phyloP scores from a whole-genome alignment of 2,329 filamentous ascomycete genomes.

The Fusarium oligoseptatum region DNA sequence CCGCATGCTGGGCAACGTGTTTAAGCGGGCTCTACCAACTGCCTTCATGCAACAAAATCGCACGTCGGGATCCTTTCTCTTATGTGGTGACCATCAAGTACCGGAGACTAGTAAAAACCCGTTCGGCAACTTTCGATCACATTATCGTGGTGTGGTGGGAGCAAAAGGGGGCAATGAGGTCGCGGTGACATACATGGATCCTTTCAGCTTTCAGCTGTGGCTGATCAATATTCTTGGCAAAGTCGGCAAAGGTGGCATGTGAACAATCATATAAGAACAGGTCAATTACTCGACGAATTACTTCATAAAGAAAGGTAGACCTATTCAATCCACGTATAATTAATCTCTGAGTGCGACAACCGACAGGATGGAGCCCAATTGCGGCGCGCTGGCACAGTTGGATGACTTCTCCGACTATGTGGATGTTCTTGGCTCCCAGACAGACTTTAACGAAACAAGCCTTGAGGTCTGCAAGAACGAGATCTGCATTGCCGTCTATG shows the following conservation, averaged over 20 bases:
- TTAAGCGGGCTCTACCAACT: not conserved
- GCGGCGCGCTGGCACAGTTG: constrained; percentile 7
- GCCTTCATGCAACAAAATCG: not conserved
- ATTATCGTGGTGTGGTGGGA: not conserved
- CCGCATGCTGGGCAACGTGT: not conserved
- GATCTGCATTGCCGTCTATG: constrained; percentile 37
- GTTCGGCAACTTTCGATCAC: not conserved
- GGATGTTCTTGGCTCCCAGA: constrained; percentile 5
- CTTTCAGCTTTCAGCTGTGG: constrained; percentile 1
- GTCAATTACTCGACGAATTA: not conserved
- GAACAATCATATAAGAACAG: not conserved
- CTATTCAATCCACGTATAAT: not conserved
- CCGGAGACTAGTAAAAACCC: not conserved
- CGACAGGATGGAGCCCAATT: constrained; percentile 5
- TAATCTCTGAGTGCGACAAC: not conserved
- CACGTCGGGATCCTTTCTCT: not conserved
- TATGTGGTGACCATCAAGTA: not conserved
- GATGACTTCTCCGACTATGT: constrained; percentile 27
- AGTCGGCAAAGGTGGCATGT: not conserved
- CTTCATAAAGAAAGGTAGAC: not conserved
- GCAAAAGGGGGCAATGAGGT: not conserved
- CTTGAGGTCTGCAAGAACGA: constrained; percentile 19
- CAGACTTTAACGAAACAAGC: not conserved
- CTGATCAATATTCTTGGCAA: not conserved
- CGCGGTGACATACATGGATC: not conserved